A percentile compares a stretch with the other conserved stretches of the same genome.
Conservation (phyloP, 805 yeast genomes). For the Dipodascopsis tothii region DNA sequence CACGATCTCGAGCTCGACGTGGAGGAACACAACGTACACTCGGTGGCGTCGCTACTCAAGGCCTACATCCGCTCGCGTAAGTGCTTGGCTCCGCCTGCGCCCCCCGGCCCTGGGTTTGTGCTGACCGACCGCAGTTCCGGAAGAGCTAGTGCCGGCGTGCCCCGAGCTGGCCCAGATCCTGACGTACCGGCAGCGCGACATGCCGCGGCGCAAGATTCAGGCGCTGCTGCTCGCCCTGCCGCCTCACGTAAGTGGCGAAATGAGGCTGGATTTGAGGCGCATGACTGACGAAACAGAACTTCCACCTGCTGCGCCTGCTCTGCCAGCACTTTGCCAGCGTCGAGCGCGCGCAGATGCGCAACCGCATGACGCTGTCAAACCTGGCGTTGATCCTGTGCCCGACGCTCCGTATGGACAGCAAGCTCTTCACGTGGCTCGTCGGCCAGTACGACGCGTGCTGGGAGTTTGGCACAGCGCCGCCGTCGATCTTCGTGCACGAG, state of each 20-base stretch:
- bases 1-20: conserved; percentile 17
- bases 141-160: conserved; percentile 20
- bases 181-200: conserved; percentile 1
- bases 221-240: conserved; percentile 15
- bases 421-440: conserved; percentile 25
- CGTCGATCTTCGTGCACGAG: too few relatives aligned
- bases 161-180: conserved; percentile 1
- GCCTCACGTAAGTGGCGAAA: conserved; percentile 6
- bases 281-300: conserved; percentile 19
- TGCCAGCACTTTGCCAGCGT: conserved; percentile 27
- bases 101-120: too few relatives aligned
- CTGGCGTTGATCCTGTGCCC: conserved; percentile 30
- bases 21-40: conserved; percentile 26
- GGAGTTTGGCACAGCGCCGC: too few relatives aligned
- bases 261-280: too few relatives aligned
- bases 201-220: conserved; percentile 20
- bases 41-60: conserved; percentile 30
- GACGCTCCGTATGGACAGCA: conserved; percentile 27
- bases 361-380: conserved; percentile 29
- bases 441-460: not conserved
- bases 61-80: conserved; percentile 25
- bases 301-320: conserved; percentile 25
- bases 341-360: conserved; percentile 14
- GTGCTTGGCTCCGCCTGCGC: too few relatives aligned
- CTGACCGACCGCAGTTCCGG: conserved; percentile 26